Conservation (phyloP, 768 basidiomycete species). For the Pulveroboletus frians region DNA sequence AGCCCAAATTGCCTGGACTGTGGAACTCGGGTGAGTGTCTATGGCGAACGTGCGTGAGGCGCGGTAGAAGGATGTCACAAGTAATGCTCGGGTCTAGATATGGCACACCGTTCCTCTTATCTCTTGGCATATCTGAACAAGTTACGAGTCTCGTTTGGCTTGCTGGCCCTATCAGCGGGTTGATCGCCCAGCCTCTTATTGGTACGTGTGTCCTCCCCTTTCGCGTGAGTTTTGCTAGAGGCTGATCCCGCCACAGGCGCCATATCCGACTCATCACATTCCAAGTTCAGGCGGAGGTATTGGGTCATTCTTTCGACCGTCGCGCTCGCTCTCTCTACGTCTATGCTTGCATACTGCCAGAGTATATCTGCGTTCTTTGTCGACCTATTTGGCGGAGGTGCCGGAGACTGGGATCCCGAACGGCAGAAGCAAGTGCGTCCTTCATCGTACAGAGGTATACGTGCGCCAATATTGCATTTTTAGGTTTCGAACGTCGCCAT, state of each 20-base stretch:
- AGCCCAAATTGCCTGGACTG: constrained; percentile 92
- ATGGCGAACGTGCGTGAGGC: not conserved
- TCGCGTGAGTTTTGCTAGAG: not conserved
- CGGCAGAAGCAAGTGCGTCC: constrained; percentile 52
- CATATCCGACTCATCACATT: constrained; percentile 89
- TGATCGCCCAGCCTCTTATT: constrained; percentile 96
- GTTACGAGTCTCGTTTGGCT: constrained; percentile 94
- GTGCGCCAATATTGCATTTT: not conserved
- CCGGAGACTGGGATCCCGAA: constrained; percentile 84
- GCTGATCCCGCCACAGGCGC: constrained; percentile 53
- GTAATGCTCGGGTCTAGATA: constrained; percentile 50
- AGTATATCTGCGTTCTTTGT: constrained; percentile 69
- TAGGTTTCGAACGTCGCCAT: constrained; percentile 73
- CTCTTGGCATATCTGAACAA: constrained; percentile 77
- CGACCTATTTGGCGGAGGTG: constrained; percentile 67
- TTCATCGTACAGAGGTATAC: not conserved
- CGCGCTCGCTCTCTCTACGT: constrained; percentile 71
- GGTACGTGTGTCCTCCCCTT: constrained; percentile 41
- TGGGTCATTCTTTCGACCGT: constrained; percentile 90
- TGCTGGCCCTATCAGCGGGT: constrained; percentile 89
- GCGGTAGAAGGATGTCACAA: not conserved
- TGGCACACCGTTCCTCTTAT: constrained; percentile 89
- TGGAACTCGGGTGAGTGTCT: constrained; percentile 76
- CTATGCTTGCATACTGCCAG: constrained; percentile 80
- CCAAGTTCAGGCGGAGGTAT: constrained; percentile 84